Base-by-base conservation (phyloP, 2,329 filamentous ascomycete species). In the Fusarium succisae region DNA sequence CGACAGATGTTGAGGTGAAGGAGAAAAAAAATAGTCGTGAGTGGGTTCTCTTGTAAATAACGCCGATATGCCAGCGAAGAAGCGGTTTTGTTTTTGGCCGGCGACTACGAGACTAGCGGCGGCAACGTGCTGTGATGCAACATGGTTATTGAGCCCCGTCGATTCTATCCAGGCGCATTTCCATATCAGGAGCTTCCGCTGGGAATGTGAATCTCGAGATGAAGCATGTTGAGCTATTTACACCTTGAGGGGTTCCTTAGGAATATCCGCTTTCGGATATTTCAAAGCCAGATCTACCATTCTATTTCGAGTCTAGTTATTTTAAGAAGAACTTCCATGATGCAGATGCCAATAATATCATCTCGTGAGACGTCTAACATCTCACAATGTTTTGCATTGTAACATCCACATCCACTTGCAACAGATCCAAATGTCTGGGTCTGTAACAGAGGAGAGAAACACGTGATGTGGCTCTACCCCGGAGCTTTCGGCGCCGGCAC, bases 401-500 rank as follows among this genome's bases (percentile, higher is more conserved):
- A 35, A 26, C 28, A 50, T 43, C n/a, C 32, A 17, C 3, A 50
- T 32, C 17, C 60, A 56, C 61, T 60, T 70, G 63, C 44, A 60
- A 47, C 41, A 41, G 57, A 67, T 41, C 72, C 47, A 54, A 47
- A 35, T 55, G 43, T 15, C 15, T 60, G 59, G 55, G 47, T 28
- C n/a, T 38, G 22, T 18, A 14, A 18, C 22, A 26, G 18, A n/a
- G 24, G 39, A 30, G 26, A 4, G 2, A 51, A 37, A 41, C 76
- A 78, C 76, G 76, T 77, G 76, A 77, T 61, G 51, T 47, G 35
- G 38, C 51, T 54, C 45, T 47, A 70, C 53, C 58, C 63, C 76
- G 76, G 76, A 78, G 69, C 48, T 72, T 78, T 76, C 67, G 75
- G 75, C 71, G 75, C 66, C 66, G 63, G 58, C 11, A 43, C 41